Evolutionary conservation across 164 flowering plant species (phyloP).

Genomic region (Chimonanthus praecox): DNA sequence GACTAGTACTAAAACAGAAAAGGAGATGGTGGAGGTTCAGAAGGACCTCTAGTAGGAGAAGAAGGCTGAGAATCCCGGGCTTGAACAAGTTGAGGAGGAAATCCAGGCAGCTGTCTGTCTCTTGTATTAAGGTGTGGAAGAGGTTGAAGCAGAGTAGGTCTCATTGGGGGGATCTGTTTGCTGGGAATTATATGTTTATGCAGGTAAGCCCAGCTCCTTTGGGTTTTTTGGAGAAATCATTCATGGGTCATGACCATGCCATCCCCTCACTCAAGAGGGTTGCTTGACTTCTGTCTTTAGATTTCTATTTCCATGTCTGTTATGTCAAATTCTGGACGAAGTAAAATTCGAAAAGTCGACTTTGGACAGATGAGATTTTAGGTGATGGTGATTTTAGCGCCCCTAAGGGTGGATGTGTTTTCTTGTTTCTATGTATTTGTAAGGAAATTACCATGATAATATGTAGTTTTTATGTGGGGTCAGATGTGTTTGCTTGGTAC

Average conservation of each 20-base stretch:
- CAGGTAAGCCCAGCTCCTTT: constrained; percentile 33
- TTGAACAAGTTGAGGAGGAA: constrained; percentile 31
- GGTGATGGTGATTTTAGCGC: no score
- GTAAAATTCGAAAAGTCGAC: no score
- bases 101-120: constrained; percentile 17
- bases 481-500: no score
- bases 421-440: no score
- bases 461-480: no score
- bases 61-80: constrained; percentile 15
- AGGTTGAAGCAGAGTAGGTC: constrained; percentile 53
- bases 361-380: no score
- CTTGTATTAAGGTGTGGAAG: constrained; percentile 32
- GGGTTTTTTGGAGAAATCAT: constrained; percentile 2
- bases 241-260: not conserved
- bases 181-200: constrained; percentile 67
- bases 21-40: constrained; percentile 1
- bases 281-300: no score
- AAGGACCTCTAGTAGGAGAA: constrained; percentile 9
- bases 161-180: constrained; percentile 66
- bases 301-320: no score
- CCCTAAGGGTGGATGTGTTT: no score
- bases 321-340: no score
- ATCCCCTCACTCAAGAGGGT: not conserved
- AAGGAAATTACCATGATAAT: no score
- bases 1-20: not conserved